These are phyloP conservation scores for Phaeotremella skinneri DNA, from an alignment of 768 basidiomycete genomes.

Conservation along the genomic window DNA sequence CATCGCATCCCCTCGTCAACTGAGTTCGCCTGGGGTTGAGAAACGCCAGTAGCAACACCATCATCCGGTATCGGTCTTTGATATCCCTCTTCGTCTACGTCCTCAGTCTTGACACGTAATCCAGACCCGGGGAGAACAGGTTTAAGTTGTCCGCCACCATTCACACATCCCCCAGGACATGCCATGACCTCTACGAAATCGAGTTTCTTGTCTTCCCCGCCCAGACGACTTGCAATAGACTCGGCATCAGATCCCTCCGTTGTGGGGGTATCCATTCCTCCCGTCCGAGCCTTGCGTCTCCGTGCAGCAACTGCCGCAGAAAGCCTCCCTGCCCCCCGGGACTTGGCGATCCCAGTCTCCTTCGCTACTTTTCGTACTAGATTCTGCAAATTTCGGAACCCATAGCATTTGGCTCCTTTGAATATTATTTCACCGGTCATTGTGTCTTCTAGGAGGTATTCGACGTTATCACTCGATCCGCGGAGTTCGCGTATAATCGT, in stretches of 20 bases:
- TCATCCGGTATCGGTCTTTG: conserved; percentile 62
- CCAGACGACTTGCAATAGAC: conserved; percentile 15
- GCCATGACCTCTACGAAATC: conserved; percentile 71
- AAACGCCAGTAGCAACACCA: conserved; percentile 55
- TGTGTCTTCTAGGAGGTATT: conserved; percentile 52
- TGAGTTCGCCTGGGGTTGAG: conserved; percentile 29
- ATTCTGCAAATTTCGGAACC: conserved; percentile 95
- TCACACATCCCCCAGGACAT: conserved; percentile 94
- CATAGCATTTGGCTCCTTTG: conserved; percentile 92
- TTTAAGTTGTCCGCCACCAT: conserved; percentile 84
- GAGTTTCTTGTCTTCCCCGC: conserved; percentile 41
- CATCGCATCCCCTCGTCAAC: conserved; percentile 62
- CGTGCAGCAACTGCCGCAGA: conserved; percentile 45
- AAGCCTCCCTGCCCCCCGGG: conserved; percentile 35
- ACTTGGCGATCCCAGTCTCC: conserved; percentile 63
- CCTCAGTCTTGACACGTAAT: conserved; percentile 24
- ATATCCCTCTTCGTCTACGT: conserved; percentile 66
- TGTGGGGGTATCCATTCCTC: conserved; percentile 7
- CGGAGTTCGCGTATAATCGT: conserved; percentile 45
- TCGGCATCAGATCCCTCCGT: conserved; percentile 26
- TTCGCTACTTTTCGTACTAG: conserved; percentile 89
- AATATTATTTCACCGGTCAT: conserved; percentile 67
- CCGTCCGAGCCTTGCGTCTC: conserved; percentile 31
- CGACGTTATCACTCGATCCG: conserved; percentile 51
- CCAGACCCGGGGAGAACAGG: conserved; percentile 19